Evolutionary conservation across 2,329 filamentous ascomycete species (phyloP).

Genomic region (Conoideocrella luteorostrata): DNA sequence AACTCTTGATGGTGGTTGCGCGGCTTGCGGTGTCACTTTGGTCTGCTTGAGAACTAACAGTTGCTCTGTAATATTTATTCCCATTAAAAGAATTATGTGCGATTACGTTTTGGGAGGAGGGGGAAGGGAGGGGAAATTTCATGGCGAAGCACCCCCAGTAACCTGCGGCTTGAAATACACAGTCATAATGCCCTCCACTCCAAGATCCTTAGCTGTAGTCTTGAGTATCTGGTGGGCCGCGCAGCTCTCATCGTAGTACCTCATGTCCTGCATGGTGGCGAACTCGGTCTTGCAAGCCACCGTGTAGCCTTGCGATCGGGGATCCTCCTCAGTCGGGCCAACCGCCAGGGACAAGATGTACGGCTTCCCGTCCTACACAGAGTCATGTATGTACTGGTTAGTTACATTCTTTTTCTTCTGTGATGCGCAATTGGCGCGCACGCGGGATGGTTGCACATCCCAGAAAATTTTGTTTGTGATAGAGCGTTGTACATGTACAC

Average conservation of each 20-base stretch:
- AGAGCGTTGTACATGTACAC: too few relatives aligned
- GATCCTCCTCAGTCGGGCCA: slow-evolving; percentile 47
- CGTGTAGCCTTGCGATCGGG: slow-evolving; percentile 59
- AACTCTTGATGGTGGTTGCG: too few relatives aligned
- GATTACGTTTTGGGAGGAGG: too few relatives aligned
- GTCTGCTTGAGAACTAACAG: too few relatives aligned
- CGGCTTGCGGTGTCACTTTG: too few relatives aligned
- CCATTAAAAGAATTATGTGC: too few relatives aligned
- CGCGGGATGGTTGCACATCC: too few relatives aligned
- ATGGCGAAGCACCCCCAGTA: slow-evolving; percentile 15
- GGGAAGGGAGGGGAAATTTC: too few relatives aligned
- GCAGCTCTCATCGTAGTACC: slow-evolving; percentile 58
- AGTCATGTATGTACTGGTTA: slow-evolving; percentile 4
- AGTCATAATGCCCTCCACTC: slow-evolving; percentile 30
- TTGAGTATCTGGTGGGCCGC: slow-evolving; percentile 37
- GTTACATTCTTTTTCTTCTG: slow-evolving; percentile 7
- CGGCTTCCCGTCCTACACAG: slow-evolving; percentile 57
- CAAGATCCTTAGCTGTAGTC: slow-evolving; percentile 24
- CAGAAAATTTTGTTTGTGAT: too few relatives aligned
- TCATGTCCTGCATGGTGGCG: slow-evolving; percentile 58
- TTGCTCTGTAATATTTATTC: too few relatives aligned
- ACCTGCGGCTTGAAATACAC: slow-evolving; percentile 33
- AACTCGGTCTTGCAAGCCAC: slow-evolving; percentile 59
- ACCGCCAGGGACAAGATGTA: slow-evolving; percentile 58
- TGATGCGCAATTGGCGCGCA: too few relatives aligned